Evolutionary conservation across 768 basidiomycete species (phyloP), one percentile per base, ranked within the genome.

Genomic region (Hericium rajendrae): DNA sequence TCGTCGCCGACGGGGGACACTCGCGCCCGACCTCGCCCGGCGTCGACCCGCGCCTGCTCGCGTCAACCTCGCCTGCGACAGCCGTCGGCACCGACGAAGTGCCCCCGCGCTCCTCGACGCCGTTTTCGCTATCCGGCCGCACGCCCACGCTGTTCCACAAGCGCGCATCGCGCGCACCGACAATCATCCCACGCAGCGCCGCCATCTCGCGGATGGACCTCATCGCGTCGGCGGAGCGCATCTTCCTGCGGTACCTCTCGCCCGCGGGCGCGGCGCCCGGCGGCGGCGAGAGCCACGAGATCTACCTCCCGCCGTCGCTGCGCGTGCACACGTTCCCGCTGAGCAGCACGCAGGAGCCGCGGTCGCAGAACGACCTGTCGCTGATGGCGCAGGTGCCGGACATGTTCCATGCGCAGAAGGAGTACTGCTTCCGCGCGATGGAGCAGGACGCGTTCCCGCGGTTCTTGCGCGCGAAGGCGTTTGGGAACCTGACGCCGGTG

Each of bases 341-440:
- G 55, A 89, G 78, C 67, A 75, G 83, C 4, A 78, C 48, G 48
- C 48, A 50, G 13, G 48, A 50, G 48, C 48, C 48, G 26, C 18
- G 18, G 4, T 20, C 48, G 48, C 48, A 80, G 66, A 73, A 77
- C 24, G 92, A 94, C 71, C 70, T 84, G 43, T 81, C 77, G 46
- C 72, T 88, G 62, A 81, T 95, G 78, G 95, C 94, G 0, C 86
- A 92, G 61, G 81, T 92, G 50, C 97, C 97, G 13, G 97, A 99
- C 69, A 88, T 98, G 76, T 98, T 97, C 77, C 92, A 98, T 68
- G 76, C 85, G 0, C 95, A 98, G 75, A 97, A 98, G 75, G 93
- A 97, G 67, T 97, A 95, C 67, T 91, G 92, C 68, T 95, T 94
- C 79, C 82, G 89, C 49, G 91, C 91, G 0, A 93, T 97, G 86